phyloP scores from a whole-genome alignment of 2,329 filamentous ascomycete species.

The Calonectria pauciramosa region DNA sequence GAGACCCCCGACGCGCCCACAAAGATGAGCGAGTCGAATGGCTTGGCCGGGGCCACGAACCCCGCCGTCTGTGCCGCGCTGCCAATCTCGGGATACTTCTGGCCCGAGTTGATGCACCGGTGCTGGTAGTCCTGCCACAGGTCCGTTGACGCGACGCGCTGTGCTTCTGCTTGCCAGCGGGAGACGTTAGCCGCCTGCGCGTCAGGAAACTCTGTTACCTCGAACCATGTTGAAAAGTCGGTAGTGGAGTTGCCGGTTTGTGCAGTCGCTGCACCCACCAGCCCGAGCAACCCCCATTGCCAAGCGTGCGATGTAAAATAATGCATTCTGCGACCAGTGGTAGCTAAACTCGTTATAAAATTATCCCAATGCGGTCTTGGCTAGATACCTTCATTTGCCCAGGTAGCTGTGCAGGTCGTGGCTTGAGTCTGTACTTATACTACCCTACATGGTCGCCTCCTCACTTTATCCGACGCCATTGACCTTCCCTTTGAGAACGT shows the following conservation, averaged over 20 bases:
- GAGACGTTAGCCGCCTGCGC: slow-evolving; percentile 33
- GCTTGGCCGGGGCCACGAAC: slow-evolving; percentile 33
- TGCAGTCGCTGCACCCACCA: background rate
- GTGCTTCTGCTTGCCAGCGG: slow-evolving; percentile 29
- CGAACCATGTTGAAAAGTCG: slow-evolving; percentile 29
- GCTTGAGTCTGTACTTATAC: background rate
- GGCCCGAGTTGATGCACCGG: slow-evolving; percentile 29
- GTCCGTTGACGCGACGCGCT: slow-evolving; percentile 21
- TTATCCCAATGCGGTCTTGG: too few relatives aligned
- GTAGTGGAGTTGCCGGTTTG: background rate
- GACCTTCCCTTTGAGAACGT: background rate
- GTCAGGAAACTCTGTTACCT: slow-evolving; percentile 29
- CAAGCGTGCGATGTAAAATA: background rate
- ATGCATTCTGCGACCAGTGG: background rate
- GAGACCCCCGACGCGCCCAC: slow-evolving; percentile 41
- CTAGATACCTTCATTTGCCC: background rate
- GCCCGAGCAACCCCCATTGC: background rate
- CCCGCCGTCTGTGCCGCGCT: slow-evolving; percentile 29
- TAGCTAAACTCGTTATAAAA: background rate
- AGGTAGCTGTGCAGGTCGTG: background rate
- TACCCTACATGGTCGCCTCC: background rate
- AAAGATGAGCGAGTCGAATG: slow-evolving; percentile 43
- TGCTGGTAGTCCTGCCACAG: slow-evolving; percentile 35
- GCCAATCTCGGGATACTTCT: slow-evolving; percentile 34
- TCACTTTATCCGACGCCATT: background rate